Conservation (phyloP, 805 yeast species). For the Candida nonsorbophila region DNA sequence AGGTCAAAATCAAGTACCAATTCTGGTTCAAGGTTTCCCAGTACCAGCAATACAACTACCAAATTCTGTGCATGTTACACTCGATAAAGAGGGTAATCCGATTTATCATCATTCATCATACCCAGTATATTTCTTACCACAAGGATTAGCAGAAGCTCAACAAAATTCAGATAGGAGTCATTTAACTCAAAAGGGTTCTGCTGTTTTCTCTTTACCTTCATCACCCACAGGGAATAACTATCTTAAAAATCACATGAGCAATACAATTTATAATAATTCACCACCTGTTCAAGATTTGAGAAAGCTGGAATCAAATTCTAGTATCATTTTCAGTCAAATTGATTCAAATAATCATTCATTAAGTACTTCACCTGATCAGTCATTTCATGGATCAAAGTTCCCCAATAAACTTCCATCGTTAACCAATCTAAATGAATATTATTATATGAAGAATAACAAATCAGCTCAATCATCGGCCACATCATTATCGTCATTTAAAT, state of each 20-base stretch:
- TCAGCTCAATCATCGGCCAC: slow-evolving; percentile 2
- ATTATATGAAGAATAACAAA: slow-evolving; percentile 15
- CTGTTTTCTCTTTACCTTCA: slow-evolving; percentile 6
- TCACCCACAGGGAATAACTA: slow-evolving; percentile 2
- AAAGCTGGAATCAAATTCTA: slow-evolving; percentile 23
- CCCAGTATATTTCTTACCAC: slow-evolving; percentile 33
- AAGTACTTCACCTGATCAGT: slow-evolving; percentile 29
- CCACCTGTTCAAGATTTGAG: slow-evolving; percentile 7
- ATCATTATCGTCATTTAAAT: slow-evolving; percentile 3
- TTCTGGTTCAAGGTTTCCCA: not conserved
- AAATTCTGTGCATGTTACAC: slow-evolving; percentile 20
- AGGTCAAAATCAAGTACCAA: not conserved
- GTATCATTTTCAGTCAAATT: slow-evolving; percentile 21
- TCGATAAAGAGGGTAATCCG: slow-evolving; percentile 26
- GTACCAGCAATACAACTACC: slow-evolving; percentile 4
- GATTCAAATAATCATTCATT: slow-evolving; percentile 22
- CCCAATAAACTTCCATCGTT: slow-evolving; percentile 17
- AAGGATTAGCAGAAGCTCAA: too few relatives aligned
- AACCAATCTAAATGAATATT: slow-evolving; percentile 28
- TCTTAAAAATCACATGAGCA: not conserved
- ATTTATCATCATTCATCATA: slow-evolving; percentile 27
- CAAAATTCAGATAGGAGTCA: too few relatives aligned
- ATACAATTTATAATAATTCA: slow-evolving; percentile 2
- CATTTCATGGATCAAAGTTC: slow-evolving; percentile 3
- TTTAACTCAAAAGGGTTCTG: slow-evolving; percentile 6